A percentile compares a stretch with the other conserved stretches of the same genome.
These are phyloP conservation scores for Cucurbita moschata DNA, from an alignment of 306 rosid genomes.

Conservation along the genomic window DNA sequence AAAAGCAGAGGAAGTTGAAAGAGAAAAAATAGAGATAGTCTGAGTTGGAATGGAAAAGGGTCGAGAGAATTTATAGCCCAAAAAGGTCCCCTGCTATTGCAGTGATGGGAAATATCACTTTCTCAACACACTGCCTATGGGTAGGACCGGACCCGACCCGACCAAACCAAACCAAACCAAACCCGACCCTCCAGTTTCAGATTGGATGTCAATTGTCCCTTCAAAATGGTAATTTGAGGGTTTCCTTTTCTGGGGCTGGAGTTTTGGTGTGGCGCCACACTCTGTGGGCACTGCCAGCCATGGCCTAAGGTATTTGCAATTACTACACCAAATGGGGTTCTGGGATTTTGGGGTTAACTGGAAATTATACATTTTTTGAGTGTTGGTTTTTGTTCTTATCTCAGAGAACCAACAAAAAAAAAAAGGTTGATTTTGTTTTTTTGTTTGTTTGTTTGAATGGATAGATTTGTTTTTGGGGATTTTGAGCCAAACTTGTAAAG, in stretches of 20 bases:
- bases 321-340: background rate
- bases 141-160: background rate
- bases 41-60: slow-evolving; percentile 3
- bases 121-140: background rate
- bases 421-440: background rate
- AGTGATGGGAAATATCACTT: background rate
- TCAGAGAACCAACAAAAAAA: background rate
- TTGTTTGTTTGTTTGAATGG: background rate
- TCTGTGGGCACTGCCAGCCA: slow-evolving; percentile 2
- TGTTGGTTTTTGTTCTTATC: background rate
- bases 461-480: background rate
- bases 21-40: background rate
- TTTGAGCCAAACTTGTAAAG: background rate
- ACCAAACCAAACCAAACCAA: background rate
- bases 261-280: background rate
- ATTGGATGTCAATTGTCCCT: background rate
- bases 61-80: background rate
- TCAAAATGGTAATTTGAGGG: background rate
- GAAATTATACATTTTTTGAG: background rate
- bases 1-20: background rate
- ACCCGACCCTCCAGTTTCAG: background rate
- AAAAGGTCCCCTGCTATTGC: background rate
- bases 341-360: background rate
- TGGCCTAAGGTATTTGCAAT: background rate
- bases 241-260: background rate